A percentile compares a stretch with the other conserved stretches of the same genome.
Conservation (phyloP, 1,139 yeast genomes). For the Pichia sp. region DNA sequence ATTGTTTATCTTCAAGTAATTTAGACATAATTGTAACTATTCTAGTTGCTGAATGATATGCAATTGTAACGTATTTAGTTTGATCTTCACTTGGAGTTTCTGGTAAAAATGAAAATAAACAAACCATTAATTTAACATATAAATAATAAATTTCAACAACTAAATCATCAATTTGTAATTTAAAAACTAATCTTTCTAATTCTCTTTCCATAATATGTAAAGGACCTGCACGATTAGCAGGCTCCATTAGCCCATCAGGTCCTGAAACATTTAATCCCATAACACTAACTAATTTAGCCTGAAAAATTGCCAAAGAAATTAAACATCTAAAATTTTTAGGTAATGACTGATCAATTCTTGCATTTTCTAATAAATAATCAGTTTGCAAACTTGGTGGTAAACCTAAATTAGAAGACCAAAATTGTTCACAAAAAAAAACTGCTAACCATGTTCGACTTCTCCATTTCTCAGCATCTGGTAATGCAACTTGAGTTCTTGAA, state of each 20-base stretch:
- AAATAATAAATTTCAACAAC: slow-evolving; percentile 76
- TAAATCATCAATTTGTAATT: slow-evolving; percentile 56
- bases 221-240: slow-evolving; percentile 75
- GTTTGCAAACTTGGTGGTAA: slow-evolving; percentile 83
- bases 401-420: slow-evolving; percentile 85
- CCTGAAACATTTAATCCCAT: slow-evolving; percentile 87
- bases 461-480: slow-evolving; percentile 93
- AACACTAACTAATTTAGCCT: slow-evolving; percentile 73
- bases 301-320: slow-evolving; percentile 72
- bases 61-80: slow-evolving; percentile 74
- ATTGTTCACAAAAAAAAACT: slow-evolving; percentile 80
- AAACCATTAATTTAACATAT: slow-evolving; percentile 73
- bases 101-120: slow-evolving; percentile 87
- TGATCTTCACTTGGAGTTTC: slow-evolving; percentile 88
- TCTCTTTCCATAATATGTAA: slow-evolving; percentile 72
- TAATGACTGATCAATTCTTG: slow-evolving; percentile 58
- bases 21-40: slow-evolving; percentile 73
- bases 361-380: slow-evolving; percentile 76
- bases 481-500: slow-evolving; percentile 79
- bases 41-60: slow-evolving; percentile 76
- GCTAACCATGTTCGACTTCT: slow-evolving; percentile 91
- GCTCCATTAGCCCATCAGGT: slow-evolving; percentile 87
- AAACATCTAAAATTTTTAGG: slow-evolving; percentile 72
- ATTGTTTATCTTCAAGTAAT: slow-evolving; percentile 57
- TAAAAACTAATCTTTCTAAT: slow-evolving; percentile 61